Conservation (phyloP, 2,329 filamentous ascomycete species). For the Cladosporium oxysporum region DNA sequence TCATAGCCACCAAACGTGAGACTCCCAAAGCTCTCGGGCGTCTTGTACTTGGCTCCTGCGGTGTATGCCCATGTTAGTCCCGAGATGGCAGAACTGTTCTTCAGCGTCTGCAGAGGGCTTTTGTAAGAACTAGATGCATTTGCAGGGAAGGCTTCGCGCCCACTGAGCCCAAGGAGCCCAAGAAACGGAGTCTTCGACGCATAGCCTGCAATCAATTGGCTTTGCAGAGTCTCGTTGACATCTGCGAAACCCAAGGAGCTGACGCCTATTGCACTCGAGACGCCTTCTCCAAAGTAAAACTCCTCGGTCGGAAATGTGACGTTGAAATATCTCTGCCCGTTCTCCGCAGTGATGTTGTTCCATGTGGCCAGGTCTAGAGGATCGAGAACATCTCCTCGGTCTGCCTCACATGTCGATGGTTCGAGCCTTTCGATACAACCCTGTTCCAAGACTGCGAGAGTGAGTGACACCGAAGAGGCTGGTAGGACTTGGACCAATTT, state of each 20-base stretch:
- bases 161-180: neutral
- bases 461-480: neutral
- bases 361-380: neutral
- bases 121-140: neutral
- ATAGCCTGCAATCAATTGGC: neutral
- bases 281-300: neutral
- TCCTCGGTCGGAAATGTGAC: neutral
- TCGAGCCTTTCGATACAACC: neutral
- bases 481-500: neutral
- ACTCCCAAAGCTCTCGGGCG: neutral
- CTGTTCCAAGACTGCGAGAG: neutral
- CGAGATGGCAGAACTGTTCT: neutral
- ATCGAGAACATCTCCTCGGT: neutral
- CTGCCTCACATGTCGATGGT: neutral
- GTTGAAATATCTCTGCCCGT: neutral
- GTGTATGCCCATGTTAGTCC: constrained; percentile 3
- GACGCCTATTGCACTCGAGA: neutral
- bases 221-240: neutral
- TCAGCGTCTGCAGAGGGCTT: neutral
- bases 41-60: constrained; percentile 1
- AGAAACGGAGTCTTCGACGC: neutral
- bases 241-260: neutral
- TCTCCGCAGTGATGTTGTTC: neutral
- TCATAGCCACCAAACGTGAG: neutral
- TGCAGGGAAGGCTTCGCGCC: neutral